Evolutionary conservation across 257 asterid genomes (phyloP), one percentile per base, ranked within the genome.

Genomic region (Orobanche coerulescens): DNA sequence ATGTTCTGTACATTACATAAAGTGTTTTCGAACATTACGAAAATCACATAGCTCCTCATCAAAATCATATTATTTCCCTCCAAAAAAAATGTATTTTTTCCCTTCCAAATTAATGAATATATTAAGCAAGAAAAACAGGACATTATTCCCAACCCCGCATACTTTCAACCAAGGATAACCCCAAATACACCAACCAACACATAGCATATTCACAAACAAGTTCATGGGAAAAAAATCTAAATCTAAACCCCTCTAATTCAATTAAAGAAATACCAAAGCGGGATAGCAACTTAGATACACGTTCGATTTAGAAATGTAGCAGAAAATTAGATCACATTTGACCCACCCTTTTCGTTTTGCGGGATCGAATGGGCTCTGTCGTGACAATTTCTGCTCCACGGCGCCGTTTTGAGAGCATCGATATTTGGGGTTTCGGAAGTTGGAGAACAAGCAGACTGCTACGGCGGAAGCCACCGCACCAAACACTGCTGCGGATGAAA

Each of bases 281-380:
- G n/a, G n/a, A n/a, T n/a, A n/a, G n/a, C n/a, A n/a, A n/a, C n/a
- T n/a, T n/a, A n/a, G n/a, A n/a, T 44, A 9, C 18, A 1, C 25
- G 5, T 46, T 0, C 52, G 7, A 2, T 18, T 18, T 18, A 46
- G 5, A 8, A 46, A 46, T 5, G 1, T 18, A 47, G 2, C 28
- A 20, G 4, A 20, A 47, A 7, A 47, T 47, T 8, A n/a, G 53
- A 47, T 6, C 53, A 19, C 19, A 47, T 47, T 16, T 1, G 1
- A 47, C 90, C 48, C 14, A 90, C 95, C 95, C 94, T 75, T 75
- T 67, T 20, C 97, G 79, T 69, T 84, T 90, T 4, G 82, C 61
- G 56, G 93, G 81, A 78, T 90, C 94, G 33, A 77, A 87, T 16
- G 97, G 97, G 76, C 69, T 71, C 71, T 7, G 77, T 11, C 78